Conservation (phyloP, 495 filamentous ascomycete genomes). For the Penicillium daleae region DNA sequence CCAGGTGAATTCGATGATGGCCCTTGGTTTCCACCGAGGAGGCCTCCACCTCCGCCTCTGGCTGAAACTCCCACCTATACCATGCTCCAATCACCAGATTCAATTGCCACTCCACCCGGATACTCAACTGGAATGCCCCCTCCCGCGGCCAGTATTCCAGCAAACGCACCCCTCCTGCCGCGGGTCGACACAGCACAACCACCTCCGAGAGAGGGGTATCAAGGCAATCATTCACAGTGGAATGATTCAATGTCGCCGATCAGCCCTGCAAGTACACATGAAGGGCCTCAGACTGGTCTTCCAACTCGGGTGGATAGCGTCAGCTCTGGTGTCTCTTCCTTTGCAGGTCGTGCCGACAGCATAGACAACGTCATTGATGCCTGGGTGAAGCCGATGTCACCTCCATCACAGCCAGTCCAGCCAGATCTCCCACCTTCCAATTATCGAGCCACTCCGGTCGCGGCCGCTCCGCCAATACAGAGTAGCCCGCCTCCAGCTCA, state of each 20-base stretch:
- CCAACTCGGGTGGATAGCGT: slow-evolving; percentile 36
- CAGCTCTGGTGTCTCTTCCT: slow-evolving; percentile 32
- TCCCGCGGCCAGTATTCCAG: background rate
- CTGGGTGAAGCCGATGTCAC: slow-evolving; percentile 40
- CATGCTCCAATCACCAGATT: slow-evolving; percentile 10
- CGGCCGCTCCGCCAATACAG: slow-evolving; percentile 13
- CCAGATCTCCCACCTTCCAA: slow-evolving; percentile 7
- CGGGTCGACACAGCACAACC: slow-evolving; percentile 17
- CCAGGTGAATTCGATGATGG: slow-evolving; percentile 40
- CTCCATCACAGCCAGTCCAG: slow-evolving; percentile 19
- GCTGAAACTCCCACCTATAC: background rate
- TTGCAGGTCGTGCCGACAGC: slow-evolving; percentile 36
- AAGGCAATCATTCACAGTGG: background rate
- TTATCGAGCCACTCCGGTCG: slow-evolving; percentile 17
- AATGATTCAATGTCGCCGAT: slow-evolving; percentile 27
- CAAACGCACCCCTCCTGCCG: slow-evolving; percentile 5
- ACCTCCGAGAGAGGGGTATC: background rate
- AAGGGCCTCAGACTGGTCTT: background rate
- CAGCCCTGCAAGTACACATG: slow-evolving; percentile 28
- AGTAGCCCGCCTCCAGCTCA: slow-evolving; percentile 3
- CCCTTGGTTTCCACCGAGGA: slow-evolving; percentile 28
- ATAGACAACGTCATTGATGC: slow-evolving; percentile 52
- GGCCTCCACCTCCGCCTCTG: slow-evolving; percentile 12
- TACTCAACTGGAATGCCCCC: slow-evolving; percentile 17
- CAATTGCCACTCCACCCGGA: slow-evolving; percentile 16